Conservation (phyloP, 208 protist species). For the Leishmania mexicana region DNA sequence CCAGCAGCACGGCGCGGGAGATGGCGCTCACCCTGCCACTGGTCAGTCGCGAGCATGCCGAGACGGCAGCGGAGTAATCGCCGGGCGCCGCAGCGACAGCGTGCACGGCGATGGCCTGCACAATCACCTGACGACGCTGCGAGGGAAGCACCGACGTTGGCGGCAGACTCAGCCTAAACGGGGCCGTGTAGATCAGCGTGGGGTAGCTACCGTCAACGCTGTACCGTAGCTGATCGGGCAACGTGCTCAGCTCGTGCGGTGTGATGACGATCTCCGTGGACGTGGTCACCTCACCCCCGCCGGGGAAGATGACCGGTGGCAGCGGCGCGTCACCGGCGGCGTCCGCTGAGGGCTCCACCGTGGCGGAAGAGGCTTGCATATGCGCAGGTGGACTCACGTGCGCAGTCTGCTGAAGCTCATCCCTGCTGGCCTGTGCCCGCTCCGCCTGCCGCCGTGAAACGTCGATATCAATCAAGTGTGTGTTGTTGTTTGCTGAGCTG, state of each 20-base stretch:
- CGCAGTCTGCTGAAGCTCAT: background rate
- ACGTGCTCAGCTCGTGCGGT: slow-evolving; percentile 45
- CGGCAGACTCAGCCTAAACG: slow-evolving; percentile 73
- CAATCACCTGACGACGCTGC: slow-evolving; percentile 33
- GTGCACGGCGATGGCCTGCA: slow-evolving; percentile 59
- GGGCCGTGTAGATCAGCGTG: slow-evolving; percentile 69
- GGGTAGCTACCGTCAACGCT: slow-evolving; percentile 81
- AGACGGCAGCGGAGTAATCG: background rate
- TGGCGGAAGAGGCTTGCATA: background rate
- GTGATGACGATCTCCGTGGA: slow-evolving; percentile 70
- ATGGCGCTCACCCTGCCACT: slow-evolving; percentile 40
- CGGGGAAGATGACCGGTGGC: slow-evolving; percentile 61
- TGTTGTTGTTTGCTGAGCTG: background rate
- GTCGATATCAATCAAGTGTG: slow-evolving; percentile 31
- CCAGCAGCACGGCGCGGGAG: slow-evolving; percentile 46
- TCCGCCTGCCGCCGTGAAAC: slow-evolving; percentile 14
- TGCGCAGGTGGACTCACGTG: slow-evolving; percentile 4
- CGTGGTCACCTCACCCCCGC: slow-evolving; percentile 66
- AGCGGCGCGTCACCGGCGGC: slow-evolving; percentile 10
- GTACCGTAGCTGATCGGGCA: slow-evolving; percentile 75
- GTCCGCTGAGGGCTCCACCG: background rate
- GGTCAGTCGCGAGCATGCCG: background rate
- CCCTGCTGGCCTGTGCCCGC: background rate
- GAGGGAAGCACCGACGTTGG: slow-evolving; percentile 27
- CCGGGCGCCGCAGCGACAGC: background rate